Conservation (phyloP, 2,329 filamentous ascomycete genomes). For the Aspergillus piperis region DNA sequence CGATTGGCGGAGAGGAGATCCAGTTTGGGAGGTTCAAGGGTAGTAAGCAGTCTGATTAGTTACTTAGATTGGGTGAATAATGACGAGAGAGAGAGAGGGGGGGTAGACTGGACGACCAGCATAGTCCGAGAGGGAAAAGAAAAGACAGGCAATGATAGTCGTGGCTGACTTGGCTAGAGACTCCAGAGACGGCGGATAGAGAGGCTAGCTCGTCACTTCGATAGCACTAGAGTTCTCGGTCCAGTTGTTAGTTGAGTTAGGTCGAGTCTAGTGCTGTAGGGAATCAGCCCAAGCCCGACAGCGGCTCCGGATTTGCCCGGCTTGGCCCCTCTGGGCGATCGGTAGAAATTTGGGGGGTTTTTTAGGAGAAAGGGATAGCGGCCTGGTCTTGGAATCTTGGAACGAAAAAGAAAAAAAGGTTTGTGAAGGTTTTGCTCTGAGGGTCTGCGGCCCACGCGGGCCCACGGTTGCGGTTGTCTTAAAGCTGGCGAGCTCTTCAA, state of each 20-base stretch:
- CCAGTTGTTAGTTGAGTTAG: too few relatives aligned
- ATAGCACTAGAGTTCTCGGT: too few relatives aligned
- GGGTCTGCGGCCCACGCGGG: too few relatives aligned
- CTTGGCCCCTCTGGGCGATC: constrained; percentile 1
- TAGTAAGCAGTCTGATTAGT: too few relatives aligned
- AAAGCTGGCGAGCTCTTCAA: too few relatives aligned
- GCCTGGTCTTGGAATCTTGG: too few relatives aligned
- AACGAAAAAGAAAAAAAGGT: too few relatives aligned
- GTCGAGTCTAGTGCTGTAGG: neutral
- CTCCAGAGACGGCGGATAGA: neutral
- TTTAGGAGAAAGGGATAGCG: neutral
- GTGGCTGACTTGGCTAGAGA: neutral
- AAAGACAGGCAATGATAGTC: neutral
- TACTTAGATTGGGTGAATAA: too few relatives aligned
- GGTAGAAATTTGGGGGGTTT: neutral
- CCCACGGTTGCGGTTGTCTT: too few relatives aligned
- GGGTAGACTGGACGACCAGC: neutral
- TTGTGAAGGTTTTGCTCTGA: too few relatives aligned
- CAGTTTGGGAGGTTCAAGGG: too few relatives aligned
- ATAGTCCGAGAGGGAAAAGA: neutral
- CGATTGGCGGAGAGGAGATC: neutral
- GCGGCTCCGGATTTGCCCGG: constrained; percentile 9
- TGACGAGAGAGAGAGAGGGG: neutral
- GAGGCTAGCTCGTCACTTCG: too few relatives aligned
- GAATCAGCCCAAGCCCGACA: neutral